phyloP scores from a whole-genome alignment of 1,139 yeast genomes.

The Candida tropicalis region DNA sequence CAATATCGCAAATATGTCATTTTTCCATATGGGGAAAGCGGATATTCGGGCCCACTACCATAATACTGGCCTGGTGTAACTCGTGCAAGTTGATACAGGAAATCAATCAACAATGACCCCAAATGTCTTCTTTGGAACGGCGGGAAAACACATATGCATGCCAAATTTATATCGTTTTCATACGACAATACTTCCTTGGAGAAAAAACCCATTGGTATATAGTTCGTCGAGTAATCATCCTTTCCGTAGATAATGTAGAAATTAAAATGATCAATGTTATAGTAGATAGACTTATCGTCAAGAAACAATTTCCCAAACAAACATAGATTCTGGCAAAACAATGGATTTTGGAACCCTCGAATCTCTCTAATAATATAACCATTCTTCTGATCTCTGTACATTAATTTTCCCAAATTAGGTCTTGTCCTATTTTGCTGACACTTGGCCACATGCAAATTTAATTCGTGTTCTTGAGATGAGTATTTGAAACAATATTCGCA shows the following conservation, averaged over 20 bases:
- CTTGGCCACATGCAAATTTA: slow-evolving; percentile 42
- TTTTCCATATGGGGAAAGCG: slow-evolving; percentile 80
- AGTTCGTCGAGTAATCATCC: slow-evolving; percentile 23
- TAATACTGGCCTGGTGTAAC: slow-evolving; percentile 46
- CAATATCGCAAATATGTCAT: slow-evolving; percentile 77
- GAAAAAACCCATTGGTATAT: slow-evolving; percentile 82
- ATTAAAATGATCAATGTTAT: slow-evolving; percentile 75
- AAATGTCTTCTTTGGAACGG: slow-evolving; percentile 81
- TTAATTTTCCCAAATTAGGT: slow-evolving; percentile 61
- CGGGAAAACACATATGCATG: slow-evolving; percentile 89
- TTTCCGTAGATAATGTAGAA: slow-evolving; percentile 72
- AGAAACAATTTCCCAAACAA: slow-evolving; percentile 84
- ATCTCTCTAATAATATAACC: slow-evolving; percentile 58
- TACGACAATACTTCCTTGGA: slow-evolving; percentile 85
- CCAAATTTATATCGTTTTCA: slow-evolving; percentile 78
- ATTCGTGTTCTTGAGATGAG: slow-evolving; percentile 44
- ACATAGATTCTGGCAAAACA: slow-evolving; percentile 81
- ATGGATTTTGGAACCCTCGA: slow-evolving; percentile 60
- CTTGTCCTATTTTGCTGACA: slow-evolving; percentile 45
- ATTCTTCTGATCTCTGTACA: slow-evolving; percentile 62
- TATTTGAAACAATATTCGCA: slow-evolving; percentile 88
- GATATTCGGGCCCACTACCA: slow-evolving; percentile 94
- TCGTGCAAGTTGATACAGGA: slow-evolving; percentile 74
- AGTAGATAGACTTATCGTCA: slow-evolving; percentile 89
- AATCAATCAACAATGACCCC: slow-evolving; percentile 80